Base-by-base conservation (phyloP, 352 stramenopile genomes). In the Phytophthora pluvialis region DNA sequence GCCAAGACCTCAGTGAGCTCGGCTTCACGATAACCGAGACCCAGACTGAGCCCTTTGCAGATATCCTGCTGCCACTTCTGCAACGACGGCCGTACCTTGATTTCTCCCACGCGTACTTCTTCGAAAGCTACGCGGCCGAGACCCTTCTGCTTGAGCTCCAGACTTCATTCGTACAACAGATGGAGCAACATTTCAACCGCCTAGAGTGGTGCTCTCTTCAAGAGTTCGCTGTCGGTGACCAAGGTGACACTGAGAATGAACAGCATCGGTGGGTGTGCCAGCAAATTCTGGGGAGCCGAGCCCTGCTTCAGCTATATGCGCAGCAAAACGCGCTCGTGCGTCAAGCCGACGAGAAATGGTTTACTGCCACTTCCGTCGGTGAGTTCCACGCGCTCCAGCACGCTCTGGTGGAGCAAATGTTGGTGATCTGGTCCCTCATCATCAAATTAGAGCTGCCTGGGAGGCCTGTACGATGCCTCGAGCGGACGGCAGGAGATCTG, bases 51-150 rank as follows among this genome's bases (percentile, higher is more conserved):
- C 26, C 48, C 18, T 61, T 60, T 13, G 32, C 40, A 5, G 56
- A 54, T 16, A 62, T 72, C 3, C 7, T 85, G 18, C 26, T 61
- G 0, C 58, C 57, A 12, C 5, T 78, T 1, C 39, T 87, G 5
- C 67, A 75, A 31, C 58, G 40, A 13, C 67, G 75, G 1, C 70
- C 80, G 5, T 51, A 80, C 6, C 48, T 91, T 9, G 82, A 89
- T 38, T 83, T 83, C 15, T 65, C 77, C 3, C 61, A 87, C 18
- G 52, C 57, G 8, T 91, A 91, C 51, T 88, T 89, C 51, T 80
- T 75, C 39, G 80, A 89, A 42, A 89, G 80, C 38, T 89, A 83
- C 31, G 69, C 70, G 3, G 45, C 58, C 3, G 78, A 91, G 44
- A 85, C 72, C 0, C 28, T 88, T 5, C 56, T 81, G 10, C 51